A percentile compares a stretch with the other conserved stretches of the same genome.
Evolutionary conservation across 176 grass and related monocot species (phyloP).

Genomic region (Musa beccarii): DNA sequence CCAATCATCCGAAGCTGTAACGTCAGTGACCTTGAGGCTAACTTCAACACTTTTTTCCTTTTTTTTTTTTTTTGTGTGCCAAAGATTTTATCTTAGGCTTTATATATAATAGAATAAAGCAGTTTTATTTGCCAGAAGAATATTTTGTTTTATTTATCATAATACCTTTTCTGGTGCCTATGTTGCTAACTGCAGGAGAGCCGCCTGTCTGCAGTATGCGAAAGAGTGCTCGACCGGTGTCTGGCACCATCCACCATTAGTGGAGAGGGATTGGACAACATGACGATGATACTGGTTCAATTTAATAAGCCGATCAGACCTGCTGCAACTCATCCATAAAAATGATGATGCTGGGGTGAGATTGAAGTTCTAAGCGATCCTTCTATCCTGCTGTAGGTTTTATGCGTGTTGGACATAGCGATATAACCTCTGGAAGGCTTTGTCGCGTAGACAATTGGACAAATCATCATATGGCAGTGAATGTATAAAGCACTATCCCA

Average conservation of each 20-base stretch:
- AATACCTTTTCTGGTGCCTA: background rate
- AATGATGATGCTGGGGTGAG: background rate
- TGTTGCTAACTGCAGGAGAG: conserved; percentile 43
- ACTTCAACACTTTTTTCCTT: too few species aligned
- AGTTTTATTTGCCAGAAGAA: background rate
- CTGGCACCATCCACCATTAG: conserved; percentile 61
- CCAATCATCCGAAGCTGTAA: background rate
- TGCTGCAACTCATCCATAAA: background rate
- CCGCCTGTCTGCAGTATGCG: conserved; percentile 65
- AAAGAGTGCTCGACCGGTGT: conserved; percentile 77
- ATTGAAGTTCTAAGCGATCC: background rate
- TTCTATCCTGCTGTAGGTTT: background rate
- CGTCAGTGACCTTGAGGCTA: too few species aligned
- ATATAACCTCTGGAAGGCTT: background rate
- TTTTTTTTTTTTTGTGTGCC: too few species aligned
- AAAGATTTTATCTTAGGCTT: background rate
- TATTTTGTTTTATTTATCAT: background rate
- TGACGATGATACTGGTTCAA: conserved; percentile 99
- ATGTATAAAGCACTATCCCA: too few species aligned
- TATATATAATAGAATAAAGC: background rate
- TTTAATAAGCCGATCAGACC: conserved; percentile 45
- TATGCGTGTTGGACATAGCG: background rate
- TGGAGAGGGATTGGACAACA: conserved; percentile 82
- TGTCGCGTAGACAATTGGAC: background rate
- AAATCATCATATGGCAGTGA: too few species aligned